These are phyloP conservation scores for Monilinia laxa DNA, from an alignment of 2,329 filamentous ascomycete genomes.

Conservation along the genomic window DNA sequence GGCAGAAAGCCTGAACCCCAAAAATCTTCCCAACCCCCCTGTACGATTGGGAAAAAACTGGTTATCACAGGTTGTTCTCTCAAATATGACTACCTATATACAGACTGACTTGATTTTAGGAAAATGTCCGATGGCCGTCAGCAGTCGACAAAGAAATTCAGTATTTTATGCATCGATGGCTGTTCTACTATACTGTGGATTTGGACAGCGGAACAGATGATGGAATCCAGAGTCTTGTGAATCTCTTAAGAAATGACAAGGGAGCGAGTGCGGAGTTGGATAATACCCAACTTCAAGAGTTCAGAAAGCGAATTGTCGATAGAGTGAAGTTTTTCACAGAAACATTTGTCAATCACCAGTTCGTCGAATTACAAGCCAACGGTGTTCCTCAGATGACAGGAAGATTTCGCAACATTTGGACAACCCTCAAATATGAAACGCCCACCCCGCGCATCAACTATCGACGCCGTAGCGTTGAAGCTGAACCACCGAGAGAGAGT, in stretches of 20 bases:
- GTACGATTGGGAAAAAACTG: constrained; percentile 13
- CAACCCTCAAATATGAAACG: constrained; percentile 10
- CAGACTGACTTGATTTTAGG: constrained; percentile 10
- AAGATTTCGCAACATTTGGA: constrained; percentile 21
- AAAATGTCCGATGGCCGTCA: constrained; percentile 16
- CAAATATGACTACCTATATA: background rate
- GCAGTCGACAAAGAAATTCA: constrained; percentile 18
- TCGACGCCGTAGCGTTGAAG: constrained; percentile 4
- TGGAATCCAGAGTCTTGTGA: constrained; percentile 14
- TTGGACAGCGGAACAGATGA: constrained; percentile 19
- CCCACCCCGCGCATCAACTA: constrained; percentile 1
- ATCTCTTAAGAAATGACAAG: constrained; percentile 10
- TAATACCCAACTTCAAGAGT: constrained; percentile 9
- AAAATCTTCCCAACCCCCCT: constrained; percentile 7
- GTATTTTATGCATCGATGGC: constrained; percentile 22
- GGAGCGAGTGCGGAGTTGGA: constrained; percentile 1
- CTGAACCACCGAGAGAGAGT: constrained; percentile 6
- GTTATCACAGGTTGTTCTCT: constrained; percentile 21
- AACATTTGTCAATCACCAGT: constrained; percentile 19
- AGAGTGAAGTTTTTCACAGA: constrained; percentile 21
- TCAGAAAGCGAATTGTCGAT: constrained; percentile 15
- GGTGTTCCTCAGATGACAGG: constrained; percentile 18
- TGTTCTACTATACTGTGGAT: constrained; percentile 14
- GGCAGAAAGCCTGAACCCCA: constrained; percentile 16
- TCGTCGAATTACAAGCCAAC: constrained; percentile 17